Percentiles rank a stretch among this genome's conserved stretches.
Evolutionary conservation across 495 filamentous ascomycete species (phyloP).

Genomic region (Aspergillus sclerotioniger): DNA sequence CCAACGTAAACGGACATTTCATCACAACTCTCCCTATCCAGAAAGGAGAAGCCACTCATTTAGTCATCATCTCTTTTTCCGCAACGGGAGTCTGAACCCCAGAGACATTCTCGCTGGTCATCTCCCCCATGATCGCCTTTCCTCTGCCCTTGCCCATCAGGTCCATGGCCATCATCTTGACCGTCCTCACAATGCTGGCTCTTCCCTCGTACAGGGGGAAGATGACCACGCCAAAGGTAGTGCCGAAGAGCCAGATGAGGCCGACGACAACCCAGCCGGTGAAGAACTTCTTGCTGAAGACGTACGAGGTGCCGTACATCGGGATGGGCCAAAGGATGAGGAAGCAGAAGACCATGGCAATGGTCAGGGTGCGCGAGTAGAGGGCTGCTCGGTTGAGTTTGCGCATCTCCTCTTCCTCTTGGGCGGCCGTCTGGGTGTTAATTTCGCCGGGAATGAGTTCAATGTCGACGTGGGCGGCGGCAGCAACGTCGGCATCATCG

Average conservation of each 20-base stretch:
- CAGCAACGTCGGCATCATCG: slow-evolving; percentile 76
- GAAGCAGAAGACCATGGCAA: slow-evolving; percentile 71
- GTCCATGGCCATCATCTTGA: slow-evolving; percentile 67
- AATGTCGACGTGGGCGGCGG: slow-evolving; percentile 66
- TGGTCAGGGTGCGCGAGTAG: slow-evolving; percentile 76
- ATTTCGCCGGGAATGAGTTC: slow-evolving; percentile 63
- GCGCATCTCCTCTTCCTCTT: slow-evolving; percentile 59
- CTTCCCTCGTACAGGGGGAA: slow-evolving; percentile 84
- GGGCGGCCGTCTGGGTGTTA: slow-evolving; percentile 24
- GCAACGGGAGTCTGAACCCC: slow-evolving; percentile 30
- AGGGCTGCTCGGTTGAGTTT: slow-evolving; percentile 70
- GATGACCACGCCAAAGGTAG: slow-evolving; percentile 68
- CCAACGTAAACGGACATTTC: neutral
- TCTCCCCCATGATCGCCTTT: slow-evolving; percentile 18
- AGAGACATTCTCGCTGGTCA: slow-evolving; percentile 23
- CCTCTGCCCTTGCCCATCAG: slow-evolving; percentile 52
- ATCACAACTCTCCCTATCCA: slow-evolving; percentile 12
- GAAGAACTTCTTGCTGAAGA: slow-evolving; percentile 90
- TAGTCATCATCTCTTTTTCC: slow-evolving; percentile 28
- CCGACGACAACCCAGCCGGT: slow-evolving; percentile 88
- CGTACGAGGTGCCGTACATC: slow-evolving; percentile 82
- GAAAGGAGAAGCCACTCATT: neutral
- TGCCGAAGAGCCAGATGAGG: slow-evolving; percentile 84
- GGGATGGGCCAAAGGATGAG: slow-evolving; percentile 94
- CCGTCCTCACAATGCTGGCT: slow-evolving; percentile 61